These are phyloP conservation scores for Hypoxylon sp. DNA, from an alignment of 2,329 filamentous ascomycete species.

Conservation along the genomic window DNA sequence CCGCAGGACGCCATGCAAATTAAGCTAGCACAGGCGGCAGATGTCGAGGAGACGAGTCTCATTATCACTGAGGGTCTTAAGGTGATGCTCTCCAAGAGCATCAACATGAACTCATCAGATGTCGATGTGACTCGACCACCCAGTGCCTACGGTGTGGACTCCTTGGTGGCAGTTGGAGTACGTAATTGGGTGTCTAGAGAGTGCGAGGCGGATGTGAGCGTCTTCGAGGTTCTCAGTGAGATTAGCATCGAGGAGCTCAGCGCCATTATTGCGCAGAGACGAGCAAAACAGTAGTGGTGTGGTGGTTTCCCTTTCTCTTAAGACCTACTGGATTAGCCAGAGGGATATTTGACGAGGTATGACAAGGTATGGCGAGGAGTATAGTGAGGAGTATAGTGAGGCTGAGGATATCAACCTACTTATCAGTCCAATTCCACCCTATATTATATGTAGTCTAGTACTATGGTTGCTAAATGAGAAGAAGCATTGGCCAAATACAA, in stretches of 20 bases:
- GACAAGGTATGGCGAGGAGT: not conserved
- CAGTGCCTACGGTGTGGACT: slow-evolving; percentile 67
- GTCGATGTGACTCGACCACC: slow-evolving; percentile 61
- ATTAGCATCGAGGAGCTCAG: slow-evolving; percentile 59
- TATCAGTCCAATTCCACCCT: too few species aligned
- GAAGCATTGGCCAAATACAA: not conserved
- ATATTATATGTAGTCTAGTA: not conserved
- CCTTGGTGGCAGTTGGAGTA: slow-evolving; percentile 66
- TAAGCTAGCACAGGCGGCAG: slow-evolving; percentile 50
- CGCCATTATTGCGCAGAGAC: slow-evolving; percentile 54
- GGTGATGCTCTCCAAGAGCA: slow-evolving; percentile 61
- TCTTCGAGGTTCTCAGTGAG: slow-evolving; percentile 65
- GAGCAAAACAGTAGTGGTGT: slow-evolving; percentile 16
- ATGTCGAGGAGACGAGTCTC: slow-evolving; percentile 52
- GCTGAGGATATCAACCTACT: too few species aligned
- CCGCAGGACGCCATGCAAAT: slow-evolving; percentile 50
- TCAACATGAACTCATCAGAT: slow-evolving; percentile 62
- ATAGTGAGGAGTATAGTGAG: not conserved
- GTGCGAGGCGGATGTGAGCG: slow-evolving; percentile 61
- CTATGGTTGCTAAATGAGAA: not conserved
- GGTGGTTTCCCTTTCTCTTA: not conserved
- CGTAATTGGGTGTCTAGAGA: slow-evolving; percentile 66
- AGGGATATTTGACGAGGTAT: not conserved
- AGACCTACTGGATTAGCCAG: not conserved
- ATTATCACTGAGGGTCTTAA: slow-evolving; percentile 58